Evolutionary conservation across 345 rosid genomes (phyloP), one percentile per base, ranked within the genome.

Genomic region (Corchorus capsularis): DNA sequence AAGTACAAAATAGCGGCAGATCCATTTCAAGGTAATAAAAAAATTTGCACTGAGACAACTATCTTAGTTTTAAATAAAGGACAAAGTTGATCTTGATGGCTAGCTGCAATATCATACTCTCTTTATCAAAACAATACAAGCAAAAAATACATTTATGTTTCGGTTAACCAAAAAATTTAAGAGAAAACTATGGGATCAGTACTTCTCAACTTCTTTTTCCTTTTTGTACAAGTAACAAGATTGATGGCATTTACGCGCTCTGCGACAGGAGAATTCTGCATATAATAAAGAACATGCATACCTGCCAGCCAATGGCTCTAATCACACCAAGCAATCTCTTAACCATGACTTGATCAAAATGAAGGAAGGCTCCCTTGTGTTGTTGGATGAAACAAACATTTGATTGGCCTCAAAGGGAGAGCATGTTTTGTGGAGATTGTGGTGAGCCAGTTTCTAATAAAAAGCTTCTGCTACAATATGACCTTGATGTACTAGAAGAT

Each of bases 401-500:
- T 55, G 32, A 53, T 32, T 63, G 64, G 49, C 75, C 71, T 89
- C 78, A 87, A 27, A 84, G 81, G 16, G 91, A 88, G 56, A 74
- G 83, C 52, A 86, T 73, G 69, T 89, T 86, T 20, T 84, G 79
- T 52, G 92, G 95, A 82, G 97, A 94, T 45, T 85, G 94, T 11
- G 97, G 97, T 20, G 99, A 95, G 32, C 94, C 90, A 22, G 84
- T 86, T 80, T 92, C 97, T 14, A 95, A 92, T 77, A 96, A 81
- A 81, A 89, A 89, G 83, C 93, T 96, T 81, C 93, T 77, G 77
- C 98, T 96, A 61, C 97, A 92, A 86, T 89, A 89, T 16, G 98
- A 95, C 84, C 97, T 86, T 34, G 98, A 85, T 63, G 99, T 95
- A 75, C 98, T 92, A 5, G 99, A 92, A 13, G 99, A 93, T 78